phyloP scores from a whole-genome alignment of 1,284 basidiomycete species.

The Trichosporon sp. region DNA sequence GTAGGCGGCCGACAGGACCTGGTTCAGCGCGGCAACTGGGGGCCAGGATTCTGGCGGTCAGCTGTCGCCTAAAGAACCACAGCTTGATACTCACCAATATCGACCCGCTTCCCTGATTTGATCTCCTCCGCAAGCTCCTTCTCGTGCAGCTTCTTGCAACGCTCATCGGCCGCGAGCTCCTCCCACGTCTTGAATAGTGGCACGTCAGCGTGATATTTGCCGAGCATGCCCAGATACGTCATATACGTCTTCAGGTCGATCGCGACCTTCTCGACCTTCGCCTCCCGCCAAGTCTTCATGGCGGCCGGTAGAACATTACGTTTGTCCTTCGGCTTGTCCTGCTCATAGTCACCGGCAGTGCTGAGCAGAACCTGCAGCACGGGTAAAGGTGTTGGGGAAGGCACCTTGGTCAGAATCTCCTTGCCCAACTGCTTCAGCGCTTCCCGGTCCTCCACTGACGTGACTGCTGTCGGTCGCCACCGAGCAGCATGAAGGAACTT shows the following conservation, averaged over 20 bases:
- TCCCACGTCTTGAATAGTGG: constrained; percentile 47
- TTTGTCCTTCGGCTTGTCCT: constrained; percentile 20
- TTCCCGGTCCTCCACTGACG: neutral
- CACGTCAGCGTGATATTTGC: constrained; percentile 44
- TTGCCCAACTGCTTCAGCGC: neutral
- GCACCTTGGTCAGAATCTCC: constrained; percentile 20
- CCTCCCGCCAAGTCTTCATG: constrained; percentile 39
- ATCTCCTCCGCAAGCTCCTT: constrained; percentile 19
- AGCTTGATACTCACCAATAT: constrained; percentile 24
- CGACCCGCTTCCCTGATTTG: constrained; percentile 18
- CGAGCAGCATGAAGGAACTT: constrained; percentile 17
- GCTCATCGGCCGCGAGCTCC: constrained; percentile 42
- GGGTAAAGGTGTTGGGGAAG: constrained; percentile 34
- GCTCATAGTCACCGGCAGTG: constrained; percentile 16
- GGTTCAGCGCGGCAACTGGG: constrained; percentile 49
- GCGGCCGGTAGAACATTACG: constrained; percentile 14
- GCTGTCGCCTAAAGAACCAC: neutral
- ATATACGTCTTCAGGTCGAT: constrained; percentile 51
- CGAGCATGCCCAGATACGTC: constrained; percentile 51
- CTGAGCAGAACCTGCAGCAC: constrained; percentile 27
- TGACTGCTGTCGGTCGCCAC: neutral
- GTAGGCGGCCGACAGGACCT: constrained; percentile 48
- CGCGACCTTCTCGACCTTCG: constrained; percentile 35
- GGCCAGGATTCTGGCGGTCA: constrained; percentile 39
- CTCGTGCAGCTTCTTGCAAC: constrained; percentile 38